Base-by-base conservation (phyloP, 129 eudicot species). In the Saussurea involucrata region DNA sequence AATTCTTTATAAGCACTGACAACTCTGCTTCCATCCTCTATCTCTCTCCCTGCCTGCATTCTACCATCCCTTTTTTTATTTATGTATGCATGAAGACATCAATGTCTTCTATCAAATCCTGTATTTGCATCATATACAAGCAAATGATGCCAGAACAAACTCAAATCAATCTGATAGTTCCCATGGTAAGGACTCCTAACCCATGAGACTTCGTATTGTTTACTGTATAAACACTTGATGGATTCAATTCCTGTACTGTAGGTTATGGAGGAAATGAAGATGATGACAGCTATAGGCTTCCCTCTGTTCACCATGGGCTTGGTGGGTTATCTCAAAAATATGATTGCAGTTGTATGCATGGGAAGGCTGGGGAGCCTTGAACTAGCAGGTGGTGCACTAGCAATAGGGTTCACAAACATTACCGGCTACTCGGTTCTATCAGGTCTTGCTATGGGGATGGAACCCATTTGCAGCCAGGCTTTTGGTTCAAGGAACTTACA, bases 381-480 rank as follows among this genome's bases (percentile, higher is more conserved):
- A 86, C 91, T 95, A 36, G 99, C 99, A 5, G 99, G 97, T 25
- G 99, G 99, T 15, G 97, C 97, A 75, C 72, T 95, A 83, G 99
- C 97, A 79, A 92, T 95, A 20, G 97, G 99, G 66, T 90, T 95
- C 82, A 85, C 99, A 80, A 95, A 95, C 81, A 92, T 95, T 63
- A 92, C 95, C 0, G 99, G 99, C 67, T 92, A 95, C 88, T 92
- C 99, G 5, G 97, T 95, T 40, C 80, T 95, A 44, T 92, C 89
- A 42, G 99, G 99, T 31, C 81, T 95, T 33, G 92, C 99, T 80
- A 89, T 85, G 92, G 99, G 99, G 36, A 92, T 95, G 99, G 99
- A 95, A 58, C 99, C 99, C 67, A 86, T 95, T 29, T 95, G 97
- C 68, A 95, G 92, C 95, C 99, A 95, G 71, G 99, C 96, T 74